Evolutionary conservation across 164 flowering plant species (phyloP).

Genomic region (Tetrastigma voinierianum): DNA sequence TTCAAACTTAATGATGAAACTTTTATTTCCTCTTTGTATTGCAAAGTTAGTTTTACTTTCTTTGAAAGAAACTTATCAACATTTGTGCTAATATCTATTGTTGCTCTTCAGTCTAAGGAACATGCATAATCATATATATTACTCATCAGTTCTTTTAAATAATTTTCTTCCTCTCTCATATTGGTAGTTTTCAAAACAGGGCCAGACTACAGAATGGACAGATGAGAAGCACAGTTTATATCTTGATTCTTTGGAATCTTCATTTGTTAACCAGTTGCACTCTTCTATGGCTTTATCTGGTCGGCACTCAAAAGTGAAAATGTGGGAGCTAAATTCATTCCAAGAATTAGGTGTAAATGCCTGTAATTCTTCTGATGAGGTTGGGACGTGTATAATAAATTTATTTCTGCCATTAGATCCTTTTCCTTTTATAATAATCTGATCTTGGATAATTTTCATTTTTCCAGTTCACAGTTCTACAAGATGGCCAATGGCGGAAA

Average conservation of each 20-base stretch:
- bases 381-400: neutral
- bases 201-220: slow-evolving; percentile 30
- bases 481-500: slow-evolving; percentile 30
- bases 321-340: slow-evolving; percentile 3
- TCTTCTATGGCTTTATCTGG: slow-evolving; percentile 17
- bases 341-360: neutral
- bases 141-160: neutral
- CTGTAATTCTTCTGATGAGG: slow-evolving; percentile 21
- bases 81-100: too few relatives aligned
- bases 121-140: neutral
- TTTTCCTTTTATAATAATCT: neutral
- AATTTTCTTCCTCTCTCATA: neutral
- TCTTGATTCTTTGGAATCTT: slow-evolving; percentile 36
- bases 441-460: neutral
- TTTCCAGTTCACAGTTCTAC: slow-evolving; percentile 28
- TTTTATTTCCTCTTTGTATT: too few relatives aligned
- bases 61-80: too few relatives aligned
- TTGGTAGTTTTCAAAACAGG: slow-evolving; percentile 17
- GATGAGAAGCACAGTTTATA: slow-evolving; percentile 40
- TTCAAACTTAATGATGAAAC: too few relatives aligned
- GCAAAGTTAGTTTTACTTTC: too few relatives aligned
- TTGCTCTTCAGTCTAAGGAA: too few relatives aligned
- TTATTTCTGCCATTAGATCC: neutral
- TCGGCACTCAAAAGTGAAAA: slow-evolving; percentile 1
- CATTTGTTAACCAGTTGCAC: slow-evolving; percentile 42